These are phyloP conservation scores for Hymenotorrendiella dingleyae DNA, from an alignment of 2,329 filamentous ascomycete species.

Conservation along the genomic window DNA sequence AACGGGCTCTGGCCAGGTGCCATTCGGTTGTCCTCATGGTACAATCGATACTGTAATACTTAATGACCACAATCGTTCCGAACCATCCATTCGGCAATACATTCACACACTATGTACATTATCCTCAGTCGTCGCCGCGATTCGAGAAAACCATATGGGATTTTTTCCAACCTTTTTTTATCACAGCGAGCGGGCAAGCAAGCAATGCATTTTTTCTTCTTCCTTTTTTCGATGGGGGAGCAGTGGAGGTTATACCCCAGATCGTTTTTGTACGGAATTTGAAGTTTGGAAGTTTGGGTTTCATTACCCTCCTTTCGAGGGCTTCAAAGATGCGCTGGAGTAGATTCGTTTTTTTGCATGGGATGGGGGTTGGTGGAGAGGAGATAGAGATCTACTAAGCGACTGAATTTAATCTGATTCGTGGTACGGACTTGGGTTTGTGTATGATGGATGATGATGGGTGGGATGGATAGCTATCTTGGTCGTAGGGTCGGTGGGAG, in stretches of 20 bases:
- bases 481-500: no score
- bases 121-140: neutral
- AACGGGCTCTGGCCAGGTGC: slow-evolving; percentile 24
- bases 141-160: neutral
- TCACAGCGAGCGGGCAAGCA: slow-evolving; percentile 3
- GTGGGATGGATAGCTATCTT: no score
- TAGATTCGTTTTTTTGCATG: no score
- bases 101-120: slow-evolving; percentile 6
- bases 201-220: neutral
- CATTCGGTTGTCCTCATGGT: slow-evolving; percentile 10
- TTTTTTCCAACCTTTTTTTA: neutral
- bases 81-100: neutral
- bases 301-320: no score
- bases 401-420: no score
- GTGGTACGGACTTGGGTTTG: no score
- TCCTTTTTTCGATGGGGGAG: slow-evolving; percentile 3
- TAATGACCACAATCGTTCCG: slow-evolving; percentile 12
- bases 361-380: no score
- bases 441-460: no score
- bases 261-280: slow-evolving; percentile 2
- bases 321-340: no score
- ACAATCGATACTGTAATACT: slow-evolving; percentile 15
- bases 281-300: no score
- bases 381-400: no score
- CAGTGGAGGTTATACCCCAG: slow-evolving; percentile 15